Percentiles rank a stretch among this genome's conserved stretches.
Evolutionary conservation across 768 basidiomycete genomes (phyloP).

Genomic region (Xanthoconium purpureum): DNA sequence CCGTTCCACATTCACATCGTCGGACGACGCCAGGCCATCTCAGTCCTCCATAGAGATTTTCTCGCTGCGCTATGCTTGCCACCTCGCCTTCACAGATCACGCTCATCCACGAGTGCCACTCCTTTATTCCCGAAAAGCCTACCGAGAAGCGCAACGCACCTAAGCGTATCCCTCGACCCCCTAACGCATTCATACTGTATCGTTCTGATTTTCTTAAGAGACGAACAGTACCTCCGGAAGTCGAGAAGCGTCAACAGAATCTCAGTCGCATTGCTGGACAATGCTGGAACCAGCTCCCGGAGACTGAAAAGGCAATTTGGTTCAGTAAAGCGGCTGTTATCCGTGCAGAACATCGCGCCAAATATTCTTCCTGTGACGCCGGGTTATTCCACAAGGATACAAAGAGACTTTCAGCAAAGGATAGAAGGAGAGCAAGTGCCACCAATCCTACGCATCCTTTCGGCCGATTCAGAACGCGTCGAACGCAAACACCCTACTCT

Average conservation of each 20-base stretch:
- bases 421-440: slow-evolving; percentile 35
- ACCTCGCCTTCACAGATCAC: not conserved
- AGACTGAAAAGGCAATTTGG: slow-evolving; percentile 37
- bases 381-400: slow-evolving; percentile 23
- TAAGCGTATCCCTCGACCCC: slow-evolving; percentile 43
- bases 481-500: slow-evolving; percentile 17
- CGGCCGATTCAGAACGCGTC: slow-evolving; percentile 31
- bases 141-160: slow-evolving; percentile 1
- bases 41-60: not conserved
- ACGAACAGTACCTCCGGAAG: slow-evolving; percentile 38
- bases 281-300: slow-evolving; percentile 47
- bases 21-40: not conserved
- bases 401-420: slow-evolving; percentile 11
- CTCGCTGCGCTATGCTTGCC: slow-evolving; percentile 2
- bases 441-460: slow-evolving; percentile 35
- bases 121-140: not conserved
- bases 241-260: slow-evolving; percentile 54
- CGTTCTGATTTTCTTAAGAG: slow-evolving; percentile 49
- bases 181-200: slow-evolving; percentile 60
- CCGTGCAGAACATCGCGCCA: slow-evolving; percentile 27
- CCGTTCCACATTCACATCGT: not conserved
- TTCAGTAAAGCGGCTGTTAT: slow-evolving; percentile 27
- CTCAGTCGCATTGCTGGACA: slow-evolving; percentile 51
- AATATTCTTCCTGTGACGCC: slow-evolving; percentile 31
- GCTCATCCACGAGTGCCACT: slow-evolving; percentile 1